phyloP scores from a whole-genome alignment of 129 eudicot genomes.

The Lactuca saligna region DNA sequence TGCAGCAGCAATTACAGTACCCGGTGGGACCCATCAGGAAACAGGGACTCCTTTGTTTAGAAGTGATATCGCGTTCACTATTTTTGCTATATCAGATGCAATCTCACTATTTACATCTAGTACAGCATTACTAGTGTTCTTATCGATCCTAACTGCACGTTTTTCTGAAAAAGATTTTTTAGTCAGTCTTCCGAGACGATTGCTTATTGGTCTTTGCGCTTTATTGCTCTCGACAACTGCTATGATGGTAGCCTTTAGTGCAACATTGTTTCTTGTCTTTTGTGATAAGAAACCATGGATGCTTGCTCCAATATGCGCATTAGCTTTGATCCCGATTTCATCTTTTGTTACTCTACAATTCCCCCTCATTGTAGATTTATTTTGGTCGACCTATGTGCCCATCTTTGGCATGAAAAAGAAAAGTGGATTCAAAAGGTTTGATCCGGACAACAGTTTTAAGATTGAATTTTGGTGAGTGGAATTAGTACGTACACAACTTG shows the following conservation, averaged over 20 bases:
- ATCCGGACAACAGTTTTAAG: background rate
- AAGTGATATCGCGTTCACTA: background rate
- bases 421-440: background rate
- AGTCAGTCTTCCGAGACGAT: slow-evolving; percentile 6
- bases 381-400: background rate
- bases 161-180: slow-evolving; percentile 26
- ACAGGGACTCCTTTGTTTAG: background rate
- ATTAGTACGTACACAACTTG: no score
- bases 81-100: slow-evolving; percentile 27
- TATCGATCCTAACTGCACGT: slow-evolving; percentile 26
- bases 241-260: slow-evolving; percentile 31
- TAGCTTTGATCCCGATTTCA: slow-evolving; percentile 18
- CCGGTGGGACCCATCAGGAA: slow-evolving; percentile 2
- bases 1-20: slow-evolving; percentile 14
- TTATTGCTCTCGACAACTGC: slow-evolving; percentile 20
- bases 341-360: slow-evolving; percentile 25
- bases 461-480: background rate
- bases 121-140: slow-evolving; percentile 2
- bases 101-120: slow-evolving; percentile 25
- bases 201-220: slow-evolving; percentile 21
- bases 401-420: slow-evolving; percentile 4
- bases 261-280: slow-evolving; percentile 20
- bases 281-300: slow-evolving; percentile 4
- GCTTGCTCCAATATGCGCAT: slow-evolving; percentile 7
- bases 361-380: slow-evolving; percentile 17